Percentiles rank a stretch among this genome's conserved stretches.
phyloP scores from a whole-genome alignment of 495 filamentous ascomycete genomes.

The Venustampulla echinocandica region DNA sequence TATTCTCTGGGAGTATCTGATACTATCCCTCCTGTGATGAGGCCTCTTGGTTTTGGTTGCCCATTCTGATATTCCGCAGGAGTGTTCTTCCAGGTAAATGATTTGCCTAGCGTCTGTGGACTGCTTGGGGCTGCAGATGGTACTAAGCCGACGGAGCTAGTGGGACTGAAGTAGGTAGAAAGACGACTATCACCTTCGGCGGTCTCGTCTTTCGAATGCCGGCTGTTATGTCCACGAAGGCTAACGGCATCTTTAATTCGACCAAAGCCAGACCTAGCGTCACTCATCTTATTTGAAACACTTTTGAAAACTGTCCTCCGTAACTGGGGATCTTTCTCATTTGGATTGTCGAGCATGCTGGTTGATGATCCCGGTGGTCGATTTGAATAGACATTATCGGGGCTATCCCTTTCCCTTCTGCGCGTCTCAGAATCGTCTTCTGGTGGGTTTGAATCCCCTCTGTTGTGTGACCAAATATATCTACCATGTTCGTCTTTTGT shows the following conservation, averaged over 20 bases:
- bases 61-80: conserved; percentile 42
- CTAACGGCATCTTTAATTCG: conserved; percentile 79
- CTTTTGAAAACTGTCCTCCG: conserved; percentile 67
- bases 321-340: conserved; percentile 56
- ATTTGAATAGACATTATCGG: conserved; percentile 27
- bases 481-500: conserved; percentile 56
- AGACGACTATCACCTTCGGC: background rate
- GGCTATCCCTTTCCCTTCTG: conserved; percentile 33
- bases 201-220: conserved; percentile 30
- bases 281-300: conserved; percentile 69
- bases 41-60: conserved; percentile 26
- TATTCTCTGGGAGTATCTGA: conserved; percentile 19
- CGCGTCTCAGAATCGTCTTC: conserved; percentile 38
- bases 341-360: conserved; percentile 35
- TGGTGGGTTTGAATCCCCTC: conserved; percentile 33
- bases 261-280: conserved; percentile 74
- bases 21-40: conserved; percentile 1
- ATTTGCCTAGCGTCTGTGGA: conserved; percentile 23
- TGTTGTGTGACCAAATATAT: conserved; percentile 54
- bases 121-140: conserved; percentile 6
- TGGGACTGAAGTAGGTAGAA: conserved; percentile 12
- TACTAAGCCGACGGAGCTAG: conserved; percentile 6
- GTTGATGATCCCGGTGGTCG: conserved; percentile 30
- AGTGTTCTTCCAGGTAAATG: conserved; percentile 49
- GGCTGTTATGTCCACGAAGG: conserved; percentile 38